A percentile compares a stretch with the other conserved stretches of the same genome.
Conservation (phyloP, 345 rosid genomes). For the Pistacia vera region DNA sequence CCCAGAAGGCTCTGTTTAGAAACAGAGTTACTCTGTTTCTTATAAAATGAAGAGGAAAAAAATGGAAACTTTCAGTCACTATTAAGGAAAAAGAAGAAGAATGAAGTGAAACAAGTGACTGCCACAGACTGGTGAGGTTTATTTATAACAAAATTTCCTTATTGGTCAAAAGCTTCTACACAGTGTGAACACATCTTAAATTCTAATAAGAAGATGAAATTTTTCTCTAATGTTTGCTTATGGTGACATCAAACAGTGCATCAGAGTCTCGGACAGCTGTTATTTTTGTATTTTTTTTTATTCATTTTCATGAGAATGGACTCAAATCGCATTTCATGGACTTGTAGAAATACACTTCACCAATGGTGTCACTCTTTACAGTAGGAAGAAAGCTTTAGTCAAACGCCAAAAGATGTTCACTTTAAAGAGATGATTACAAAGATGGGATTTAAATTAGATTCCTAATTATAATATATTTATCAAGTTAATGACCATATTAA, state of each 20-base stretch:
- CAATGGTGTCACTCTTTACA: neutral
- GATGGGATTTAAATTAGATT: neutral
- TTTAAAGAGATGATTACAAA: neutral
- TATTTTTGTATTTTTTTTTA: neutral
- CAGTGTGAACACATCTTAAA: slow-evolving; percentile 8
- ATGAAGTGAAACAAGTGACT: neutral
- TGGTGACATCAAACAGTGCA: neutral
- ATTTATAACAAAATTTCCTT: neutral
- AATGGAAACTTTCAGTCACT: neutral
- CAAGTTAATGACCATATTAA: neutral
- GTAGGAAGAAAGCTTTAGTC: neutral
- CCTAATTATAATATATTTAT: neutral
- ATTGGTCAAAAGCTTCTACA: slow-evolving; percentile 2
- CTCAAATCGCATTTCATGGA: neutral
- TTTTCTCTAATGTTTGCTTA: neutral
- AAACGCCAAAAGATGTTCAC: neutral
- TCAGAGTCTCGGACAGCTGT: neutral
- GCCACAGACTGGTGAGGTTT: neutral
- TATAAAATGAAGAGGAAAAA: neutral
- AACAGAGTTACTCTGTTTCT: slow-evolving; percentile 12
- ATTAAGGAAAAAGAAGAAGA: neutral
- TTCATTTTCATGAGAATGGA: neutral
- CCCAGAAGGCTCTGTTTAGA: neutral
- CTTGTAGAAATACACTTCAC: neutral
- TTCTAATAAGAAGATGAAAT: neutral